Base-by-base conservation (phyloP, 805 yeast genomes). In the Candida orba region DNA sequence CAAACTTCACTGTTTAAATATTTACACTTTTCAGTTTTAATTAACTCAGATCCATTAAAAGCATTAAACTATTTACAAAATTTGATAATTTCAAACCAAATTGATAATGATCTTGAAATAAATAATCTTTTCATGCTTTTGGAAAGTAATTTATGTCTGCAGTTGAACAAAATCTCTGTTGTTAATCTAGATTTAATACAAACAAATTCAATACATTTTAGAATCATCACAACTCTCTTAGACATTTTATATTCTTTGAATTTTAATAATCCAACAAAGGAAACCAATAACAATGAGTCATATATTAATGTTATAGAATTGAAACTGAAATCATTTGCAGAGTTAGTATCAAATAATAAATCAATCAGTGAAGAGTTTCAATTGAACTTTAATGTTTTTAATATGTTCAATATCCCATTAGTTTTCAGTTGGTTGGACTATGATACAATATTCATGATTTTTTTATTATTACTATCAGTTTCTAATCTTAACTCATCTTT, bases 401-500 rank as follows among this genome's bases (percentile, higher is more conserved):
- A 23, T 29, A 36, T 27, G 14, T 27, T 13, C 12, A 24, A 14
- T 8, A 17, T 39, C 15, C 42, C 41, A 4, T 14, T 42, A 20
- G 24, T 36, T 8, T 36, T 49, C 10, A 34, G 35, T 4, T 42
- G 47, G 42, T 20, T 46, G 15, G 25, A 38, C 34, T 47, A 44
- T 23, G 18, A 41, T 7, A n/a, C 32, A 13, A n/a, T 51, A 12
- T 47, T 43, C 18, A 17, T 33, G 7, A 8, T 45, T 4, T 47
- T 52, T 20, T 25, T 40, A 9, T 17, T 52, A 7, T 4, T 45
- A 5, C 46, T 42, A 43, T 56, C 53, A 0, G 31, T 50, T 1
- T 37, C 49, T 8, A 39, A 33, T 0, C 22, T 53, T 22, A 46
- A 52, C 20, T 23, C 45, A 1, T 48, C 59, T 6, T 53, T 46